Conservation (phyloP, 1,139 yeast genomes). For the Pneumocystis jirovecii region DNA sequence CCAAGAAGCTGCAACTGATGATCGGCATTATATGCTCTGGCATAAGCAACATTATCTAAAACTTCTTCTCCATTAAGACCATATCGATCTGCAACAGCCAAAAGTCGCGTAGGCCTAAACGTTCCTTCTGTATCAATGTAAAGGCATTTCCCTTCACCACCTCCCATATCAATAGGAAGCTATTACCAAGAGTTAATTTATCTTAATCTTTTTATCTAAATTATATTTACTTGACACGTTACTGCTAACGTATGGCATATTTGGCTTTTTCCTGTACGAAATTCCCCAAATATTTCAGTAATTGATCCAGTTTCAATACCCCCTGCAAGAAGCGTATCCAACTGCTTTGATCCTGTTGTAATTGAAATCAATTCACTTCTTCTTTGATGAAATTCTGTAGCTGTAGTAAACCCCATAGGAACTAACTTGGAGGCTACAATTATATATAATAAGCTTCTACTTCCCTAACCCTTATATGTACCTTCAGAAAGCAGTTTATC, state of each 20-base stretch:
- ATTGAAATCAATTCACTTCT: slow-evolving; percentile 81
- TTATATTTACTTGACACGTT: slow-evolving; percentile 49
- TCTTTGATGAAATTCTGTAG: slow-evolving; percentile 82
- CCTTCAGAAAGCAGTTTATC: slow-evolving; percentile 59
- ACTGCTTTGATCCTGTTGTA: slow-evolving; percentile 88
- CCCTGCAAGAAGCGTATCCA: slow-evolving; percentile 88
- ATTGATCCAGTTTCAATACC: slow-evolving; percentile 96
- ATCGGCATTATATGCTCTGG: slow-evolving; percentile 93
- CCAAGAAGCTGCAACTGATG: slow-evolving; percentile 78
- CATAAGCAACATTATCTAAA: slow-evolving; percentile 90
- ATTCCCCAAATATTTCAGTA: slow-evolving; percentile 94
- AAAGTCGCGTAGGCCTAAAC: slow-evolving; percentile 78
- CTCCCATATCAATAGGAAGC: slow-evolving; percentile 92
- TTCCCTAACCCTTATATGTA: background rate
- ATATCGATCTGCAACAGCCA: slow-evolving; percentile 79
- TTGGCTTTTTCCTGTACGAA: slow-evolving; percentile 95
- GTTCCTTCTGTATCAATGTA: slow-evolving; percentile 97
- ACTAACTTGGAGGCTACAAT: slow-evolving; percentile 57
- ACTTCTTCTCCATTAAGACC: slow-evolving; percentile 93
- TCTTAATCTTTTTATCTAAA: background rate
- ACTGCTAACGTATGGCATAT: slow-evolving; percentile 93
- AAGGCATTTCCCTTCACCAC: slow-evolving; percentile 96
- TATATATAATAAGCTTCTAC: background rate
- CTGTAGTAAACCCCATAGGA: slow-evolving; percentile 95
- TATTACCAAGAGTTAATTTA: background rate